Conservation (phyloP, 2,329 filamentous ascomycete species). For the Cryphonectria parasitica region DNA sequence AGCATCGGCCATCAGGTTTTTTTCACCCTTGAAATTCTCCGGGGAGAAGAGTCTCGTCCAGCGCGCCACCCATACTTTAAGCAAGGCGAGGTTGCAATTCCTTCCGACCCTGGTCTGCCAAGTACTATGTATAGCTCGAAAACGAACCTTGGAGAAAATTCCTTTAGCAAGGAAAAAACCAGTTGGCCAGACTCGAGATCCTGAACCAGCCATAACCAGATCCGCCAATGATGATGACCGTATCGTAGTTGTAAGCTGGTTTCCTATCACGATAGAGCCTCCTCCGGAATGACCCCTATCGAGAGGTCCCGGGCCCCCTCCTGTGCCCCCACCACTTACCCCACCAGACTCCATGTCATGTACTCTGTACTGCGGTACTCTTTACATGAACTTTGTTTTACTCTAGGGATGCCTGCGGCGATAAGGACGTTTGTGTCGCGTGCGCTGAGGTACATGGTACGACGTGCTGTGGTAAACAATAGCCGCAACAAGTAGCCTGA, state of each 20-base stretch:
- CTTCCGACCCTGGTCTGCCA: background rate
- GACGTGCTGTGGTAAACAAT: background rate
- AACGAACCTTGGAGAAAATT: background rate
- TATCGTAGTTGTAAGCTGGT: background rate
- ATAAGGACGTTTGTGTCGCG: slow-evolving; percentile 6
- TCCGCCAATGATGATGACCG: background rate
- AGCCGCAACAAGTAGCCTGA: background rate
- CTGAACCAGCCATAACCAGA: background rate
- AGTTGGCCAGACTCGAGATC: slow-evolving; percentile 3
- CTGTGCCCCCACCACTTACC: background rate
- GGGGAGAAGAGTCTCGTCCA: background rate
- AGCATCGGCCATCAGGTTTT: background rate
- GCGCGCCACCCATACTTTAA: too few species aligned
- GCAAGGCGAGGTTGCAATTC: too few species aligned
- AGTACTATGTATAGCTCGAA: background rate
- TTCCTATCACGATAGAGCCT: slow-evolving; percentile 1
- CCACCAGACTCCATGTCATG: background rate
- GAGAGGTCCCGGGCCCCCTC: background rate
- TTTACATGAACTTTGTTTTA: background rate
- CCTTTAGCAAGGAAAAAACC: background rate
- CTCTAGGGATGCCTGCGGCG: background rate
- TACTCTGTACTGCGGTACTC: background rate
- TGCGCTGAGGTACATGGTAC: background rate
- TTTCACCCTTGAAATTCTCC: background rate
- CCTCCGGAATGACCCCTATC: slow-evolving; percentile 5